Evolutionary conservation across 805 yeast species (phyloP).

Genomic region (Candida schatavii): DNA sequence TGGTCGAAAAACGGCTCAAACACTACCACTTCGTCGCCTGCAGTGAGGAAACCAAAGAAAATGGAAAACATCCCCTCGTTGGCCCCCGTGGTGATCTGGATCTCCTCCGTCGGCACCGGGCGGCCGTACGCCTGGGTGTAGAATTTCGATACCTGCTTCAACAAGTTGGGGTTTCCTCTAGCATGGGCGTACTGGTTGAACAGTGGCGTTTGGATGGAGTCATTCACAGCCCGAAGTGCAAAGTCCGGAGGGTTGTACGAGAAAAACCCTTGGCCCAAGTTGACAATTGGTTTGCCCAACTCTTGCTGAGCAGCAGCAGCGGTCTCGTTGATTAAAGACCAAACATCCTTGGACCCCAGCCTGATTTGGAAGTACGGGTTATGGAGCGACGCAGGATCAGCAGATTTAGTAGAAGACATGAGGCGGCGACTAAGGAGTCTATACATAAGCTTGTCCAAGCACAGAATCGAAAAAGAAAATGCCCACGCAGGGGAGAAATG

Average conservation of each 20-base stretch:
- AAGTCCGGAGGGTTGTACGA: conserved; percentile 95
- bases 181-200: conserved; percentile 93
- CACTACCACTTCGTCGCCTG: conserved; percentile 94
- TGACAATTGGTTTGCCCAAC: conserved; percentile 73
- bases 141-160: conserved; percentile 65
- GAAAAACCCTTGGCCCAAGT: conserved; percentile 96
- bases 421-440: conserved; percentile 2
- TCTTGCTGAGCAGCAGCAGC: conserved; percentile 78
- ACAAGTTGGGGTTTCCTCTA: conserved; percentile 75
- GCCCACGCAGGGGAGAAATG: too few relatives aligned
- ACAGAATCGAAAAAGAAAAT: not conserved
- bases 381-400: conserved; percentile 28
- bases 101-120: conserved; percentile 53
- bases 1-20: conserved; percentile 98
- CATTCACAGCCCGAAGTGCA: conserved; percentile 77
- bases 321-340: conserved; percentile 94
- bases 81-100: conserved; percentile 92
- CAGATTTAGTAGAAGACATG: not conserved
- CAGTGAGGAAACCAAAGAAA: conserved; percentile 77
- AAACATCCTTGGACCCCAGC: conserved; percentile 79
- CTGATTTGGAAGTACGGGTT: conserved; percentile 62
- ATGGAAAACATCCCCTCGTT: conserved; percentile 90
- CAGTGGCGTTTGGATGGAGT: conserved; percentile 68
- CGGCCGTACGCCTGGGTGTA: conserved; percentile 69
- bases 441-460: too few relatives aligned